phyloP scores from a whole-genome alignment of 805 yeast species.

The Alloascoidea hylecoeti region DNA sequence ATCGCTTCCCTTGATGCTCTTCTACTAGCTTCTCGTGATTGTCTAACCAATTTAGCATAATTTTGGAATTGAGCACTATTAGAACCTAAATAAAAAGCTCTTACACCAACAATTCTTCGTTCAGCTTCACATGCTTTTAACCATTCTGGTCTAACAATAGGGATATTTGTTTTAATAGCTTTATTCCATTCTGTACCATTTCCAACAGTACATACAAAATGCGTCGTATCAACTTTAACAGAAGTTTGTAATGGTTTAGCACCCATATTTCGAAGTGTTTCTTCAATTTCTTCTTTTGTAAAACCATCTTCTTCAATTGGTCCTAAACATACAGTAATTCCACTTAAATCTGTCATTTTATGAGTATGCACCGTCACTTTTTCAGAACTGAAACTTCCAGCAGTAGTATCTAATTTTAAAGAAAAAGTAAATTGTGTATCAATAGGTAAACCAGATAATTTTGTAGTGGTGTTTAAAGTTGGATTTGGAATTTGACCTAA shows the following conservation, averaged over 20 bases:
- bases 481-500: conserved; percentile 81
- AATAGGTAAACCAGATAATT: conserved; percentile 81
- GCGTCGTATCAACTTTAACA: conserved; percentile 87
- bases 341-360: conserved; percentile 90
- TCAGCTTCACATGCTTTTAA: conserved; percentile 85
- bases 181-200: conserved; percentile 62
- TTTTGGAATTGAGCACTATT: background rate
- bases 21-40: background rate
- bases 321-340: conserved; percentile 86
- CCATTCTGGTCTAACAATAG: conserved; percentile 95
- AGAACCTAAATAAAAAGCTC: conserved; percentile 53
- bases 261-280: conserved; percentile 54
- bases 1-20: no score
- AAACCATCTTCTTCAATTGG: conserved; percentile 40
- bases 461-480: conserved; percentile 60
- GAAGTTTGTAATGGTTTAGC: conserved; percentile 65
- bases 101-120: conserved; percentile 82
- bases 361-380: conserved; percentile 68
- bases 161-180: conserved; percentile 79
- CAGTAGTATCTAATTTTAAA: conserved; percentile 72
- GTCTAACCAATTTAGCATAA: conserved; percentile 1
- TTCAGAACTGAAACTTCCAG: conserved; percentile 69
- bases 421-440: conserved; percentile 74
- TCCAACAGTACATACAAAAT: conserved; percentile 63
- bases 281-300: conserved; percentile 40